Evolutionary conservation across 176 grass and related monocot species (phyloP).

Genomic region (Carex myosuroides): DNA sequence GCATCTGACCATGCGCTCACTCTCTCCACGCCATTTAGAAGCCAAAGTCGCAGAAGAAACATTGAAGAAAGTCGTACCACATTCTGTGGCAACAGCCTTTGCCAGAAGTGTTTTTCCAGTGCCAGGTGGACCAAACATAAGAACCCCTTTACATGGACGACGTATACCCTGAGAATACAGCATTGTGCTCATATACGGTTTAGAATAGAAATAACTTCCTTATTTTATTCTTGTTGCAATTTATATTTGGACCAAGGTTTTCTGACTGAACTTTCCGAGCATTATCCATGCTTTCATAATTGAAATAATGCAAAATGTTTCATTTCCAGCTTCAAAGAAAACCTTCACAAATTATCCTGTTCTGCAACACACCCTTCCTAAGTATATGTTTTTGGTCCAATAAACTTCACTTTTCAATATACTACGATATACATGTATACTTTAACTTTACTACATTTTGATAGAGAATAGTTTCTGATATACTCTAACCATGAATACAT

Average conservation of each 20-base stretch:
- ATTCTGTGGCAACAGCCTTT: constrained; percentile 97
- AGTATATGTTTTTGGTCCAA: background rate
- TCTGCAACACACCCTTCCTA: background rate
- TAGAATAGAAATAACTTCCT: background rate
- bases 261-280: background rate
- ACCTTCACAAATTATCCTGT: background rate
- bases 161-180: constrained; percentile 73
- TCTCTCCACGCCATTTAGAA: constrained; percentile 96
- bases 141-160: constrained; percentile 95
- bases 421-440: background rate
- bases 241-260: background rate
- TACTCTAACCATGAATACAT: too few species aligned
- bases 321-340: background rate
- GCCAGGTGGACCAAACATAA: constrained; percentile 98
- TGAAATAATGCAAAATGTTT: background rate
- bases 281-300: background rate
- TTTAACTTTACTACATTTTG: too few species aligned
- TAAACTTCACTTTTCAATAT: background rate
- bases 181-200: background rate
- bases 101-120: constrained; percentile 96
- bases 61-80: constrained; percentile 96
- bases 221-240: background rate
- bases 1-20: constrained; percentile 92
- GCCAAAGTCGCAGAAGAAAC: constrained; percentile 96
- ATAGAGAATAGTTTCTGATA: too few species aligned